Evolutionary conservation across 2,329 filamentous ascomycete genomes (phyloP).

Genomic region (Pyrenochaeta sp.): DNA sequence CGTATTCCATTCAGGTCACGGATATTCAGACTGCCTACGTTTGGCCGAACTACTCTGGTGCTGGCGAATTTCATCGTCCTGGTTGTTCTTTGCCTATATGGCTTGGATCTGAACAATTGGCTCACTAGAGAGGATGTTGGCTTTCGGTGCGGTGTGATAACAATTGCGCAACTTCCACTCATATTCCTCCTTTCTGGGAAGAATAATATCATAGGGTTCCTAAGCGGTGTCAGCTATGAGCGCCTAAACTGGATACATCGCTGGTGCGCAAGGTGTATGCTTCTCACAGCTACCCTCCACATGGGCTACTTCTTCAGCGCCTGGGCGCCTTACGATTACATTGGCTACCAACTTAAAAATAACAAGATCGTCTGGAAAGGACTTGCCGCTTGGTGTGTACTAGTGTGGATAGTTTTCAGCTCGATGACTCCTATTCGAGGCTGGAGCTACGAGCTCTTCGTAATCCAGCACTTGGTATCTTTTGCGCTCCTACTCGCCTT

Average conservation of each 20-base stretch:
- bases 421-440: slow-evolving; percentile 70
- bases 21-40: slow-evolving; percentile 49
- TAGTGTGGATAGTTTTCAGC: slow-evolving; percentile 71
- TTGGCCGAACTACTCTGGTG: slow-evolving; percentile 51
- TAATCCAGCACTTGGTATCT: slow-evolving; percentile 70
- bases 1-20: slow-evolving; percentile 42
- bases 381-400: slow-evolving; percentile 69
- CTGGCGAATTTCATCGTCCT: slow-evolving; percentile 58
- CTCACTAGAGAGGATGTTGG: slow-evolving; percentile 64
- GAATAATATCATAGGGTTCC: slow-evolving; percentile 65
- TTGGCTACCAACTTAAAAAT: slow-evolving; percentile 64
- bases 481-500: slow-evolving; percentile 69
- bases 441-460: slow-evolving; percentile 74
- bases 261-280: slow-evolving; percentile 74
- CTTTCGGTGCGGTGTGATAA: slow-evolving; percentile 63
- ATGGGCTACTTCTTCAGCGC: slow-evolving; percentile 70
- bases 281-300: slow-evolving; percentile 72
- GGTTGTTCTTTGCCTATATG: slow-evolving; percentile 65
- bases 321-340: slow-evolving; percentile 65
- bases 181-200: slow-evolving; percentile 64
- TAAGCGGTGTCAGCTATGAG: slow-evolving; percentile 72
- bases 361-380: slow-evolving; percentile 73
- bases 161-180: slow-evolving; percentile 62
- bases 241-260: slow-evolving; percentile 76
- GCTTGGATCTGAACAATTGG: slow-evolving; percentile 58